Base-by-base conservation (phyloP, 2,329 filamentous ascomycete species). In the Claviceps pusilla region DNA sequence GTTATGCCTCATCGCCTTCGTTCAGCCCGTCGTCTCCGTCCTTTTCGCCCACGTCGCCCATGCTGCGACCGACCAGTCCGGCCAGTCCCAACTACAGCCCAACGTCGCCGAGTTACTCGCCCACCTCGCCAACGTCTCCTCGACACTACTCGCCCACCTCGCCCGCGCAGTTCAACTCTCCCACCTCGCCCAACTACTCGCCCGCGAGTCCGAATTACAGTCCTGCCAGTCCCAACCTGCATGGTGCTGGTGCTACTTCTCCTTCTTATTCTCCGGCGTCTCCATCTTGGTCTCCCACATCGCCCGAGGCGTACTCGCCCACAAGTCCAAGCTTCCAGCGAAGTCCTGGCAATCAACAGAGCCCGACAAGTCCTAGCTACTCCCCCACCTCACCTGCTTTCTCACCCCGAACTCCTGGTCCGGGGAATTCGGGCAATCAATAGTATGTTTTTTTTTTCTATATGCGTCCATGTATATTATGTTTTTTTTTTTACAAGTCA, bases 281-380 rank as follows among this genome's bases (percentile, higher is more conserved):
- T 51, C 86, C 85, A n/a, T 80, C 77, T 29, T 90, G 87, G 73
- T 89, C 86, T 55, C 86, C 87, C 3, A 87, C 85, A 7, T 89
- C 86, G 45, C 79, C 79, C 12, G 74, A 76, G 57, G 73, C 75
- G 2, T 83, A 83, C 69, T 83, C 79, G 50, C 80, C 80, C 5
- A 83, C 80, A 47, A 83, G 79, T 61, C 80, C 80, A 35, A 73
- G 73, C 56, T 82, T 79, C 76, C 72, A 76, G 60, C 73, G 73
- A 57, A 75, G 74, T 59, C 73, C 74, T 54, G 74, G 79, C 61
- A 69, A 76, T 55, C 73, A 76, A 60, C 70, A 73, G 61, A 84
- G 80, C 41, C 82, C 83, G 28, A 83, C 80, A 24, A 87, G 86
- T 67, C 78, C 87, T 60, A 78, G 78, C 64, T 86, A 86, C 69